Base-by-base conservation (phyloP, 2,329 filamentous ascomycete species). In the Beauveria sp. region DNA sequence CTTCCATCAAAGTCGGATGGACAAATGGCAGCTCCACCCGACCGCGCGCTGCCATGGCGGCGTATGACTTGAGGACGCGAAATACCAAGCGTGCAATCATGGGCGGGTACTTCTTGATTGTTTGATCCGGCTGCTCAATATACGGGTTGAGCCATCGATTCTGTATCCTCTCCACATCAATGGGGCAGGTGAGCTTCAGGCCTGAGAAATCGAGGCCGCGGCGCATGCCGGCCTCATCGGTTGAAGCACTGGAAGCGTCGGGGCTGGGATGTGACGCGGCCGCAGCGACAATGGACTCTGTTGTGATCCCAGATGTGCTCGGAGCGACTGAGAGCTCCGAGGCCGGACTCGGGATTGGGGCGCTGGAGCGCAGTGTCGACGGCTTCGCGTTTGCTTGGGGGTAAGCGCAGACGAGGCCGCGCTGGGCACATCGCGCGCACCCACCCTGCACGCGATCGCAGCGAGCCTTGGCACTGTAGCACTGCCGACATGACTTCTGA, bases 101-200 rank as follows among this genome's bases (percentile, higher is more conserved):
- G 45, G 52, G 14, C 34, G 60, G 60, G 12, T 61, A 61, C 18
- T 45, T 30, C 28, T 61, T 61, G 24, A 51, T 10, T 16, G 40
- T 10, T n/a, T 51, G 60, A 16, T 52, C 60, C 8, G 24, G 38
- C 43, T 50, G 28, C 43, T 49, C 52, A 16, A 61, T 5, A 10
- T 38, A 58, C 1, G 46, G 46, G 22, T 61, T 56, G 16, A 61
- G 60, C 60, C 60, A 61, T 34, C 60, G 22, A 10, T 50, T 57
- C 18, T 46, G 49, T 18, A 61, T 57, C 5, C 40, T 51, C 7
- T 61, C 60, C 5, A n/a, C 60, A 14, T 61, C 54, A 10, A 61
- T 52, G 1, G 60, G 52, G 45, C 60, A 61, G 3, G 22, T 28
- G 14, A 61, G 53, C 18, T 43, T 8, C 38, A 61, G 60, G 18